A percentile compares a stretch with the other conserved stretches of the same genome.
Evolutionary conservation across 208 protist species (phyloP).

Genomic region (Endotrypanum monterogeii): DNA sequence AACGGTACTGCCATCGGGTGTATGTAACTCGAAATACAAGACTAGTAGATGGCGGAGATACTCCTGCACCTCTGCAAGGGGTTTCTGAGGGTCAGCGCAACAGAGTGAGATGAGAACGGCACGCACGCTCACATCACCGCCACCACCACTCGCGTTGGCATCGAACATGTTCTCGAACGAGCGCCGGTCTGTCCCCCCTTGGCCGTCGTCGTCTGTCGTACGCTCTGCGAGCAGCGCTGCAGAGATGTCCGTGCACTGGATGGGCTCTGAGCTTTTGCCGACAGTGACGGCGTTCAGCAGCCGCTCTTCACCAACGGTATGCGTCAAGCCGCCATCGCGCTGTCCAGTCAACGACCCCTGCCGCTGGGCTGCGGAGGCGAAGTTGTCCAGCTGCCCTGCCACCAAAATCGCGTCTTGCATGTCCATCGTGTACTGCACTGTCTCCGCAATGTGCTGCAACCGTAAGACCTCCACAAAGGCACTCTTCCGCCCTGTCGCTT

Average conservation of each 20-base stretch:
- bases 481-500: conserved; percentile 33
- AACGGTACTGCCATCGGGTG: conserved; percentile 25
- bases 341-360: background rate
- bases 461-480: conserved; percentile 40
- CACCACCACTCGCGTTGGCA: background rate
- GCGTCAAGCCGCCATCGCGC: background rate
- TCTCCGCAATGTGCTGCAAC: conserved; percentile 46
- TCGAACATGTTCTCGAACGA: background rate
- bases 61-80: conserved; percentile 29
- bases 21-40: conserved; percentile 37
- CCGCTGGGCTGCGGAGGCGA: conserved; percentile 14
- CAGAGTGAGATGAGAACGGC: conserved; percentile 38
- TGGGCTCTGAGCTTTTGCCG: conserved; percentile 8
- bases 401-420: conserved; percentile 44
- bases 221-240: conserved; percentile 8
- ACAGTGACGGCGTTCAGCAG: conserved; percentile 22
- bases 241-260: background rate
- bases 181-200: background rate
- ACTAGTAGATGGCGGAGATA: conserved; percentile 53
- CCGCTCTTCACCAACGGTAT: conserved; percentile 6
- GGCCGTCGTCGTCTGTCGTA: background rate
- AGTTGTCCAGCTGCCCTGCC: conserved; percentile 28
- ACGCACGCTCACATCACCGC: conserved; percentile 37
- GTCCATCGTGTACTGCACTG: conserved; percentile 43
- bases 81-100: conserved; percentile 37